Evolutionary conservation across 2,329 filamentous ascomycete genomes (phyloP), one percentile per base, ranked within the genome.

Genomic region (Leptographium lundbergii): DNA sequence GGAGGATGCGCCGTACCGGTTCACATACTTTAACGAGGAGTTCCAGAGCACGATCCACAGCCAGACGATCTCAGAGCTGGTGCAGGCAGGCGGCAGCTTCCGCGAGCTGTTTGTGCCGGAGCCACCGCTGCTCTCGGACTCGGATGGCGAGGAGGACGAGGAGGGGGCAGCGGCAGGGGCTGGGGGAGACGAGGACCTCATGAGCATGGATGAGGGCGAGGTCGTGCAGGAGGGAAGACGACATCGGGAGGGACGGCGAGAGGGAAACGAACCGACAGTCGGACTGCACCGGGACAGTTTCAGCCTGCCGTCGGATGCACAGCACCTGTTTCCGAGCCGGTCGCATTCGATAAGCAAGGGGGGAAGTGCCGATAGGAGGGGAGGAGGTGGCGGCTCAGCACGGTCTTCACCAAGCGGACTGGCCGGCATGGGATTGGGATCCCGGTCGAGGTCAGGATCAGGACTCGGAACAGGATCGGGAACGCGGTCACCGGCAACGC

Each of bases 11-110:
- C 94, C 94, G 0, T 97, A 95, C 70, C 83, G 94, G 29, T 99
- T 96, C 70, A 97, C 94, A 0, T 99, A 99, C 71, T 99, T 99
- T 78, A 97, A 97, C 71, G 94, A 97, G 69, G 90, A 96, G 63
- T 90, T 97, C 59, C 87, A 90, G 67, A 95, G 89, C 70, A 99
- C 94, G 0, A 95, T 99, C 62, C 94, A 99, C 71, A 94, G 91
- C 61, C 89, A 95, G 71, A 94, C 88, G 0, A 96, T 99, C 60
- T 95, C 91, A 2, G 94, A 96, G 69, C 80, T 99, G 24, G 81
- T 95, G 10, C 91, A 96, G 65, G 86, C 89, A 0, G 94, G 90
- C 6, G 81, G 86, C 61, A 88, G 82, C 51, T 99, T 99, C 70
- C 81, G 80, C 61, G 89, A 96, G 66, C 80, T 99, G 0, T 99